Conservation (phyloP, 495 filamentous ascomycete species). For the Penicillium cinerascens region DNA sequence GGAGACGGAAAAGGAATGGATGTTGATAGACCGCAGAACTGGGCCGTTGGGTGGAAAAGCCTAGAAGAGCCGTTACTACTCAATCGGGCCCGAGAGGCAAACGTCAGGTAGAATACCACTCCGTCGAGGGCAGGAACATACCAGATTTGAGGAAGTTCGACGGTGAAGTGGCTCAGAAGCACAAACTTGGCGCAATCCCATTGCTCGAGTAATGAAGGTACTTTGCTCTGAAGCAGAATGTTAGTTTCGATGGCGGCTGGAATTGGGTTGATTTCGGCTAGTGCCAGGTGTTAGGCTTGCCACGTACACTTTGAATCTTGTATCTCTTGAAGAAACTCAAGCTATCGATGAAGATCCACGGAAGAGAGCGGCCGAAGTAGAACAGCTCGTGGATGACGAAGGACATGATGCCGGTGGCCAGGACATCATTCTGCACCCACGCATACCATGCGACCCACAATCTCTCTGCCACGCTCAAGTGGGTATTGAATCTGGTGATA, state of each 20-base stretch:
- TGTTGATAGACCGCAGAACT: slow-evolving; percentile 84
- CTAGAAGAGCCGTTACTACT: slow-evolving; percentile 8
- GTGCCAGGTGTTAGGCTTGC: slow-evolving; percentile 7
- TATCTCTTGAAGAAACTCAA: slow-evolving; percentile 85
- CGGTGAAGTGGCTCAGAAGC: slow-evolving; percentile 89
- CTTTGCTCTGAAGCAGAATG: slow-evolving; percentile 61
- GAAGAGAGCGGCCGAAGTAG: slow-evolving; percentile 89
- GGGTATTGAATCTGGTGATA: slow-evolving; percentile 79
- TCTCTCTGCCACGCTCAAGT: slow-evolving; percentile 78
- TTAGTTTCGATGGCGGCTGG: not conserved
- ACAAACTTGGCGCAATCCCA: slow-evolving; percentile 92
- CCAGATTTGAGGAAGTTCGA: slow-evolving; percentile 98
- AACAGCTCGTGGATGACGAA: slow-evolving; percentile 91
- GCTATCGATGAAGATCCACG: slow-evolving; percentile 89
- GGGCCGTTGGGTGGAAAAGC: slow-evolving; percentile 97
- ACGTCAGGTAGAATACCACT: slow-evolving; percentile 1
- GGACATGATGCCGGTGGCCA: slow-evolving; percentile 95
- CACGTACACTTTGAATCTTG: slow-evolving; percentile 84
- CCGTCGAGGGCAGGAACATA: slow-evolving; percentile 28
- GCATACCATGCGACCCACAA: slow-evolving; percentile 96
- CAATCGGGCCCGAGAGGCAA: not conserved
- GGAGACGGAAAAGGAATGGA: slow-evolving; percentile 83
- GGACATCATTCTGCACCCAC: slow-evolving; percentile 94
- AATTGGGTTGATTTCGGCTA: slow-evolving; percentile 11
- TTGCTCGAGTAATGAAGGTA: slow-evolving; percentile 85